phyloP scores from a whole-genome alignment of 495 filamentous ascomycete genomes.

The Achaetomiella virescens region DNA sequence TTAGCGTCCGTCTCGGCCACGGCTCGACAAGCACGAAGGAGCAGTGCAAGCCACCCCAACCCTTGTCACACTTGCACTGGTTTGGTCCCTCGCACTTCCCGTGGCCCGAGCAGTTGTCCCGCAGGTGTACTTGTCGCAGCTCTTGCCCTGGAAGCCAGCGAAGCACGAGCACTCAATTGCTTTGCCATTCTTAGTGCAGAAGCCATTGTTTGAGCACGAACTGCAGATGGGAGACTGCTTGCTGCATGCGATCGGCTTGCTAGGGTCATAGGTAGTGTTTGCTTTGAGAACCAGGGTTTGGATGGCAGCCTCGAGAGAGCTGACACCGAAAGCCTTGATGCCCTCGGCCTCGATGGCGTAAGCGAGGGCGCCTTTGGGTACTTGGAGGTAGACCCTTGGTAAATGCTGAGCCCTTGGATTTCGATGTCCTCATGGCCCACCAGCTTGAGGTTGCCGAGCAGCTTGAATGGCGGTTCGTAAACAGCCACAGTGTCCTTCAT shows the following conservation, averaged over 20 bases:
- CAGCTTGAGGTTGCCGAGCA: constrained; percentile 7
- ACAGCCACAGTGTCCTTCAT: constrained; percentile 7
- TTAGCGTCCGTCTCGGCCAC: constrained; percentile 8
- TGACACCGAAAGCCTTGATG: constrained; percentile 1
- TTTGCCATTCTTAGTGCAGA: constrained; percentile 2
- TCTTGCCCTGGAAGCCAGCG: constrained; percentile 1
- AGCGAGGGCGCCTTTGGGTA: constrained; percentile 1
- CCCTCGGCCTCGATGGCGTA: constrained; percentile 10
- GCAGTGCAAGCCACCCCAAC: constrained; percentile 12
- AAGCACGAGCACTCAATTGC: constrained; percentile 7
- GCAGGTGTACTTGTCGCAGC: background rate
- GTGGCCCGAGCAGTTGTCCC: constrained; percentile 8
- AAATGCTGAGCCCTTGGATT: constrained; percentile 4
- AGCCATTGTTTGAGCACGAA: constrained; percentile 4
- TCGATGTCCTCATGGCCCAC: constrained; percentile 5
- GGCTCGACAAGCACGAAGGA: constrained; percentile 1
- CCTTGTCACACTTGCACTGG: constrained; percentile 4
- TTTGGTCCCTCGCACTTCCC: constrained; percentile 7
- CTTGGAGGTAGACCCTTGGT: constrained; percentile 2
- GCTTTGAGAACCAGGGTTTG: background rate
- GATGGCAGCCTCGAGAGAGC: constrained; percentile 1
- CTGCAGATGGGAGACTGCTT: constrained; percentile 2
- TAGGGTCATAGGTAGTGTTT: constrained; percentile 12
- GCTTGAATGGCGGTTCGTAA: background rate
- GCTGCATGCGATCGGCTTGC: background rate